Base-by-base conservation (phyloP, 768 basidiomycete genomes). In the Mycena crocata region DNA sequence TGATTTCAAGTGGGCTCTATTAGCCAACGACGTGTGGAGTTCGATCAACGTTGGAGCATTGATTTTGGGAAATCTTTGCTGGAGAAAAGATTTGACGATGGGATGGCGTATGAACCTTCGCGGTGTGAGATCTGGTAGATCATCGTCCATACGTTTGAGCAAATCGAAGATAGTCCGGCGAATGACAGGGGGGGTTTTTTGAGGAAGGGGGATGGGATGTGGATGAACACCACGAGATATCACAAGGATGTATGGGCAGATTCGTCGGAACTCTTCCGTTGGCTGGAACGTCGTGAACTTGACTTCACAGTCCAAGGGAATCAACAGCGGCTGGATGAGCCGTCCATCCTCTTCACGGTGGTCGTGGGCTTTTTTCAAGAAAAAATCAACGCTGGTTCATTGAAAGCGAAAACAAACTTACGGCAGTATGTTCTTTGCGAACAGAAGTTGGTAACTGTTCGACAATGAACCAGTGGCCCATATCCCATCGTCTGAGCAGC, bases 1-100 rank as follows among this genome's bases (percentile, higher is more conserved):
- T 3, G 64, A 40, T 10, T 61, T 60, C 3, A 78, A 34, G 44
- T 72, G 71, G 10, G 55, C 42, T 0, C 67, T 57, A 59, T 78
- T 78, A 1, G 75, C 73, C 8, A 78, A 66, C 0, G 76, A 78
- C 2, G 68, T 30, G 57, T 78, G 76, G n/a, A 76, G 68, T 30
- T 76, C 57, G n/a, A 57, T 69, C 1, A 77, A 39, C 17, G 67
- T 69, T 14, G 74, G 72, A 23, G 37, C 46, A 1, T 21, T 32
- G 5, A 72, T 23, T 2, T 62, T 7, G 10, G 72, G 74, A 39
- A 72, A 66, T 6, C 28, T 6, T 12, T 30, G 17, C 6, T 28
- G 8, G 8, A 78, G 67, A 32, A 66, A 72, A 4, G 66, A 32
- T 30, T 65, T 50, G 7, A 71, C 48, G 2, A 66, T 34, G 12